Base-by-base conservation (phyloP, 176 grass and related monocot genomes). In the Otatea glauca region DNA sequence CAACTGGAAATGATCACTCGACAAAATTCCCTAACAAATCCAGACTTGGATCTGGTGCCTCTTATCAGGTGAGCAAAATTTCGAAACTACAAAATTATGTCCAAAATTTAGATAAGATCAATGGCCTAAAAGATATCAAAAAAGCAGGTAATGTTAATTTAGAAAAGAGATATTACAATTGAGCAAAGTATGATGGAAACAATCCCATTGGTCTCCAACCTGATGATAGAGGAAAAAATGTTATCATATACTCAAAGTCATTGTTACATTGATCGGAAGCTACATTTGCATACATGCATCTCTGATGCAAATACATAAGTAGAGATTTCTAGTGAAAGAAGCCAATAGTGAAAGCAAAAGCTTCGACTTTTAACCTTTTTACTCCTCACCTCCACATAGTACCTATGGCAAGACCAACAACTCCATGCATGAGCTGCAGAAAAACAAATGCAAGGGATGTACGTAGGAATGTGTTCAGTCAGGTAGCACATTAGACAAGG, bases 341-440 rank as follows among this genome's bases (percentile, higher is more conserved):
- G 62, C 69, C 25, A 68, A 86, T 43, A 4, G 25, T 29, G 42
- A 80, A 81, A 68, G 63, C 14, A 71, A 66, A 73, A 24, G 74
- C 72, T 54, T 83, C 23, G 85, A 60, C 59, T 66, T 72, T 75
- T 83, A 81, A 74, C 54, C 61, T 70, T 63, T 39, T 34, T 49
- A 83, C 24, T 84, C 70, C 78, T 84, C 82, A 98, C 95, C 95
- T 95, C 95, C 95, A 98, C 61, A 95, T 84, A 83, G 91, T 87
- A 79, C 95, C 95, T 87, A 98, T 95, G 66, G 85, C 88, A 18
- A 95, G 84, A 92, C 92, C 95, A 88, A 98, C 92, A 71, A 93
- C 70, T 65, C 95, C 95, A 83, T 98, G 92, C 91, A 95, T 93
- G 65, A 98, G 89, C 95, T 98, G 89, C 78, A 95, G 70, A 81